Evolutionary conservation across 1,284 basidiomycete species (phyloP).

Genomic region (Meira nashicola): DNA sequence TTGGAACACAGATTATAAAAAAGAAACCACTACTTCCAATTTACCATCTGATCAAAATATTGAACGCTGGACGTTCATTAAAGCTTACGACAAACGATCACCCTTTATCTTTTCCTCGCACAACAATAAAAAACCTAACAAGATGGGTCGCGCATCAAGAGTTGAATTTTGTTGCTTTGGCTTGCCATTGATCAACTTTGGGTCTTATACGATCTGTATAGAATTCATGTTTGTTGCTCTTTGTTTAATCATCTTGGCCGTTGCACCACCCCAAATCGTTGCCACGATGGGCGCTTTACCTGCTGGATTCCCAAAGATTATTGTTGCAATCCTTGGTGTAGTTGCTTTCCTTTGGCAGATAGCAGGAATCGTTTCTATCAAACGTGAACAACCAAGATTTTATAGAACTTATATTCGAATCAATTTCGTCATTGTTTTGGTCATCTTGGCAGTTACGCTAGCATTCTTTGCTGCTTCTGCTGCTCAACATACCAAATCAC

Average conservation of each 20-base stretch:
- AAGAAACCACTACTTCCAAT: too few species aligned
- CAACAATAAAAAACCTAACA: too few species aligned
- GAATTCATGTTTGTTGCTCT: conserved; percentile 43
- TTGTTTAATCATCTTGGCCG: conserved; percentile 36
- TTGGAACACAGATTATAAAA: too few species aligned
- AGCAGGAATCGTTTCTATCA: conserved; percentile 35
- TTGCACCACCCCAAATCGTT: conserved; percentile 44
- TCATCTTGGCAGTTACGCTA: conserved; percentile 30
- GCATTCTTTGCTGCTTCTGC: conserved; percentile 41
- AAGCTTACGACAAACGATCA: too few species aligned
- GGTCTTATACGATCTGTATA: conserved; percentile 43
- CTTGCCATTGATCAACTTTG: conserved; percentile 47
- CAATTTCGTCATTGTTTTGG: conserved; percentile 41
- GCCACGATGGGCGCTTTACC: conserved; percentile 41
- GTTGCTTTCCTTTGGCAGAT: conserved; percentile 43
- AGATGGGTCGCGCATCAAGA: conserved; percentile 2
- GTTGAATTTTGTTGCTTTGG: conserved; percentile 49
- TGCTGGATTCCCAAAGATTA: conserved; percentile 32
- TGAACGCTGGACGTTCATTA: too few species aligned
- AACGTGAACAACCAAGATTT: conserved; percentile 30
- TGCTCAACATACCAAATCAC: conserved; percentile 28
- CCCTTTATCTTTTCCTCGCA: too few species aligned
- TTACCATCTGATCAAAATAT: too few species aligned
- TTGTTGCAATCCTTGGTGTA: conserved; percentile 42
- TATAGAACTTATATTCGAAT: conserved; percentile 46